Evolutionary conservation across 345 rosid species (phyloP).

Genomic region (Lumnitzera racemosa): DNA sequence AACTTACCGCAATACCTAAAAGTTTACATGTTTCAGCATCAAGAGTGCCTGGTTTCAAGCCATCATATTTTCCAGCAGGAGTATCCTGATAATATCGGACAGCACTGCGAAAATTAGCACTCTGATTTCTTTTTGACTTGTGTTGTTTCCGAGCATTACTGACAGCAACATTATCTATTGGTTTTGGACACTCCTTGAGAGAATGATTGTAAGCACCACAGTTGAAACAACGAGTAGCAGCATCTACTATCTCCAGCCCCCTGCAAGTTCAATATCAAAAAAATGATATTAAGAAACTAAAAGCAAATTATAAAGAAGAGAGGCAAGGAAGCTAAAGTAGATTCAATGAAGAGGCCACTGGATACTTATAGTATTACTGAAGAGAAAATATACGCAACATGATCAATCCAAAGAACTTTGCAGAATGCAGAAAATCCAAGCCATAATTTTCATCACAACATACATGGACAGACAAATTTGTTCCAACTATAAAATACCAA

Average conservation of each 20-base stretch:
- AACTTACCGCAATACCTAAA: constrained; percentile 75
- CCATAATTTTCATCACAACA: no score
- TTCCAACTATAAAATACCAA: no score
- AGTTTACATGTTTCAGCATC: constrained; percentile 66
- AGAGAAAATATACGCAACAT: no score
- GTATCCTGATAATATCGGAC: constrained; percentile 67
- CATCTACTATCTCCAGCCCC: constrained; percentile 61
- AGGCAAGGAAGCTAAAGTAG: background rate
- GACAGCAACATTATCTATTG: constrained; percentile 74
- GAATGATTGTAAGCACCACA: constrained; percentile 91
- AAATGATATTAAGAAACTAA: background rate
- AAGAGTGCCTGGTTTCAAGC: constrained; percentile 82
- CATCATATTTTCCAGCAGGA: constrained; percentile 73
- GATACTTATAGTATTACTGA: no score
- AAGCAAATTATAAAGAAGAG: background rate
- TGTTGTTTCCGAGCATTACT: constrained; percentile 73
- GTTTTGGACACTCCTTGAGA: constrained; percentile 77
- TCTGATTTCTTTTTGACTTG: constrained; percentile 60
- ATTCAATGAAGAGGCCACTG: background rate
- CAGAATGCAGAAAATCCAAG: no score
- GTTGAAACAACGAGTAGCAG: constrained; percentile 85
- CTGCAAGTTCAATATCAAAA: constrained; percentile 34
- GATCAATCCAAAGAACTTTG: no score
- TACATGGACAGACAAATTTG: no score
- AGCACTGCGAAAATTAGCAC: constrained; percentile 40